Base-by-base conservation (phyloP, 768 basidiomycete species). In the Suillus fuscotomentosus region DNA sequence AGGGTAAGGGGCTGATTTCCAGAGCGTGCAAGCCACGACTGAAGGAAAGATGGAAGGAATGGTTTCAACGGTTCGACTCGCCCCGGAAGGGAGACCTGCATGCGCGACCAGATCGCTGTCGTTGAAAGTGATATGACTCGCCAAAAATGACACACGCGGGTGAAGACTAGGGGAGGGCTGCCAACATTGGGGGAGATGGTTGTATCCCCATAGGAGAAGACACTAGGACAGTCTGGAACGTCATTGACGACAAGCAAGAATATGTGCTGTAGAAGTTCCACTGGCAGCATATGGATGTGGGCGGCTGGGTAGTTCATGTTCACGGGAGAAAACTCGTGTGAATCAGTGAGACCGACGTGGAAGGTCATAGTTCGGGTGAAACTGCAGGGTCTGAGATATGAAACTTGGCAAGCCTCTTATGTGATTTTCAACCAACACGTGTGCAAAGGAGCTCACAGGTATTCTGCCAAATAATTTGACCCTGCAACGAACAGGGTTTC, bases 1-100 rank as follows among this genome's bases (percentile, higher is more conserved):
- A 54, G 53, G 53, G 53, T 54, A 20, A 54, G 53, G 11, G 53
- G 53, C 34, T 54, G 53, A 54, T 36, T 34, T 20, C 31, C 53
- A 54, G 53, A 54, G 11, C 20, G 53, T 20, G 53, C 53, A n/a
- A 54, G 53, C 53, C 53, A 54, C 53, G 53, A 54, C 53, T 54
- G 53, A 34, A 54, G 53, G 53, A 54, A n/a, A 54, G 53, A 54
- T 54, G 34, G 53, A 36, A 54, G 53, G 36, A 54, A 54, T 10
- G 53, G 53, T 36, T 20, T 54, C 53, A 54, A 54, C 0, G 53
- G 53, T 36, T 54, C 53, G 10, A 7, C 20, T 54, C 53, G 53
- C 6, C 53, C 53, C 6, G 53, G 34, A 54, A 54, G 53, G 20
- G 34, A n/a, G 31, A 54, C 36, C 53, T 54, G 31, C 10, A 54